A percentile compares a stretch with the other conserved stretches of the same genome.
Evolutionary conservation across 148 eudicot genomes (phyloP).

Genomic region (Drosera capensis): DNA sequence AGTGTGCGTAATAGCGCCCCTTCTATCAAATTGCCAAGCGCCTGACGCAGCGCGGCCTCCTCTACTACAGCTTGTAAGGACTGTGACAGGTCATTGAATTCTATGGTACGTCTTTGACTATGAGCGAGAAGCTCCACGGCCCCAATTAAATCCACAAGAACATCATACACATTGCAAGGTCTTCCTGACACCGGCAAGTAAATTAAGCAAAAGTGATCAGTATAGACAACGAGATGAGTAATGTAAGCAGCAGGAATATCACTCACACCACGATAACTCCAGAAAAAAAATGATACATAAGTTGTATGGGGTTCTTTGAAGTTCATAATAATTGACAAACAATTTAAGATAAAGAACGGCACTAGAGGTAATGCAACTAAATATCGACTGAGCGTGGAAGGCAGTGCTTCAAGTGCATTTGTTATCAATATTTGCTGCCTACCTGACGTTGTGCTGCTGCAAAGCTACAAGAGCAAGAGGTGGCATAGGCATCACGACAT

Average conservation of each 20-base stretch:
- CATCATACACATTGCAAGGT: conserved; percentile 79
- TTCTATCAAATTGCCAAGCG: conserved; percentile 84
- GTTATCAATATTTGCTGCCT: not conserved
- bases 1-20: conserved; percentile 77
- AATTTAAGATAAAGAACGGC: no score
- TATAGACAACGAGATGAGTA: not conserved
- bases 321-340: no score
- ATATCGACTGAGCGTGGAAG: no score
- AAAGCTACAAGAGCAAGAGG: conserved; percentile 80
- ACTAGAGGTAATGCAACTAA: no score
- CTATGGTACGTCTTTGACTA: conserved; percentile 51
- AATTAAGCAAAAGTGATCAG: conserved; percentile 14
- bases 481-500: conserved; percentile 93
- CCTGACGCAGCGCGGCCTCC: conserved; percentile 88
- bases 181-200: conserved; percentile 38
- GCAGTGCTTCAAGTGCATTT: not conserved
- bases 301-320: not conserved
- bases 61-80: conserved; percentile 56
- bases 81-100: conserved; percentile 34
- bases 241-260: not conserved
- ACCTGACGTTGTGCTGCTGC: conserved; percentile 48
- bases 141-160: conserved; percentile 64
- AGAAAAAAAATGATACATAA: not conserved
- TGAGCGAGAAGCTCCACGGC: conserved; percentile 78
- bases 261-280: no score